Evolutionary conservation across 768 basidiomycete species (phyloP).

Genomic region (Tylopilus vinaceipallidus): DNA sequence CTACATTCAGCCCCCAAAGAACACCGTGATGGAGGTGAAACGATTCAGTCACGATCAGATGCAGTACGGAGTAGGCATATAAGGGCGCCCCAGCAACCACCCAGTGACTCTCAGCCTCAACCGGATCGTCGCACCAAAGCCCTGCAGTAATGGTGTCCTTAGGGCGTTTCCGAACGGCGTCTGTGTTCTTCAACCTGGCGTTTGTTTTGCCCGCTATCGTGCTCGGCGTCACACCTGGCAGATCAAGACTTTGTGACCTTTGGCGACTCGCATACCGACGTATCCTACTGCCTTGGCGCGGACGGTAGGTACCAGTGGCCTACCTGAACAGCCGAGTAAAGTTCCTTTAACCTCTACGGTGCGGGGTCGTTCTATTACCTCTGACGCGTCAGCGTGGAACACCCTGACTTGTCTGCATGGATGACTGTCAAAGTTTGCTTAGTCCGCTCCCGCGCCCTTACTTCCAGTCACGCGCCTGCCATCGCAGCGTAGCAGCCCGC

Average conservation of each 20-base stretch:
- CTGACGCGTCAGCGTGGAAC: too few species aligned
- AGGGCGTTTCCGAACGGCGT: background rate
- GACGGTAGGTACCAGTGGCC: constrained; percentile 58
- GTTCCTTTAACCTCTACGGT: constrained; percentile 50
- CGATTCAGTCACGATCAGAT: too few species aligned
- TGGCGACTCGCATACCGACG: constrained; percentile 65
- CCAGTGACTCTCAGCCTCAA: too few species aligned
- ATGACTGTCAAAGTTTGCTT: constrained; percentile 55
- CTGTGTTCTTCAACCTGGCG: constrained; percentile 4
- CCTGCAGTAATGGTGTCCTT: background rate
- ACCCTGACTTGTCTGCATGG: too few species aligned
- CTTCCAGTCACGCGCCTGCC: constrained; percentile 54
- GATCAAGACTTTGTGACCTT: constrained; percentile 65
- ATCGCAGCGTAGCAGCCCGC: constrained; percentile 51
- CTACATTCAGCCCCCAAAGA: too few species aligned
- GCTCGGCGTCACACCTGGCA: constrained; percentile 38
- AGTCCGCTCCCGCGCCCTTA: constrained; percentile 62
- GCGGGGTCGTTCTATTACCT: background rate
- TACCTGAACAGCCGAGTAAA: constrained; percentile 54
- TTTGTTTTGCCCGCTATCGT: constrained; percentile 7
- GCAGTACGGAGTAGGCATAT: too few species aligned
- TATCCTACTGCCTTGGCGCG: constrained; percentile 34
- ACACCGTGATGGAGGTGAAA: too few species aligned
- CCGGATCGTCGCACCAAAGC: too few species aligned
- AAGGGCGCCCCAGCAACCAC: too few species aligned